Evolutionary conservation across 2,329 filamentous ascomycete species (phyloP), one percentile per base, ranked within the genome.

Genomic region (Septoria petroselini): DNA sequence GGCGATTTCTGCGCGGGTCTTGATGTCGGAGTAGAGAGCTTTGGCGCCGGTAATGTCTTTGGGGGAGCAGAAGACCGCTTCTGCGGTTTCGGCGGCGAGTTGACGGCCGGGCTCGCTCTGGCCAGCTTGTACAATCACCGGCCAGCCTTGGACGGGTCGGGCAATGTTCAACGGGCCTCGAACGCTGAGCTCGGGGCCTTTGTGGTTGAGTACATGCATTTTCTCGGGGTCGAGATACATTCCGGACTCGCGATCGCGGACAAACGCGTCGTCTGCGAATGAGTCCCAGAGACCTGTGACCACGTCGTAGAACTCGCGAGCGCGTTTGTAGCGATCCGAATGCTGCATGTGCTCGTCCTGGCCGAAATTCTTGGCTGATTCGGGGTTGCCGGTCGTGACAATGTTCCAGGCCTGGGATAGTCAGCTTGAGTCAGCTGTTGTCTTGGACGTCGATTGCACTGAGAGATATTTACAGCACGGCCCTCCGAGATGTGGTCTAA

Each of bases 201-300:
- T 66, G 60, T 81, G 77, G 54, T 80, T 69, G 14, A 80, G 62
- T 0, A 73, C 70, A 55, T 81, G 78, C 52, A 81, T 66, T 56
- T 73, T 78, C 3, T 71, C 72, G 0, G 76, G 76, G 41, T 81
- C 72, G 29, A 79, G 70, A 55, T 65, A 80, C 9, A 73, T 63
- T 0, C 77, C 77, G 3, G 62, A 73, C 53, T 75, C 71, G 2
- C 64, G 64, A 54, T 80, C 70, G 1, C 76, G 71, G 3, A 74
- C 58, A 45, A 81, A 78, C 0, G 78, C 77, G 57, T 80, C 77
- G 40, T 80, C 77, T 0, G 76, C 77, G 54, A 80, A 63, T 11
- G 51, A 53, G 15, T 64, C 61, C 61, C 61, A 63, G 1, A 63
- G 50, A 7, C 60, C 60, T 1, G 59, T 62, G 2, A 62, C 59